Base-by-base conservation (phyloP, 495 filamentous ascomycete species). In the Aspergillus biplanus region DNA sequence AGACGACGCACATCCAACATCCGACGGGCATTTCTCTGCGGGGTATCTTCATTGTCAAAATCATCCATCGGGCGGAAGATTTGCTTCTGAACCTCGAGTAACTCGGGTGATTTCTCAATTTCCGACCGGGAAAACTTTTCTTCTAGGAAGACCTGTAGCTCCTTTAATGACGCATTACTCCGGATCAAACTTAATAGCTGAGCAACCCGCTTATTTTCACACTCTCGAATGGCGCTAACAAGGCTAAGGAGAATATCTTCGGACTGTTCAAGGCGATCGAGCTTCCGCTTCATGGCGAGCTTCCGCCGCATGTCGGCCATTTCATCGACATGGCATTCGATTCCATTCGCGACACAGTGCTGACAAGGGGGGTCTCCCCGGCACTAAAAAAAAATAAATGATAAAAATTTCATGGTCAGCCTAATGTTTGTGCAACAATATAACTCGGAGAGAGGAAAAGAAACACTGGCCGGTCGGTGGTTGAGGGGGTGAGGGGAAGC, bases 231-330 rank as follows among this genome's bases (percentile, higher is more conserved):
- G 6, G 68, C 65, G 5, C 48, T 44, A 18, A 74, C 15, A 21
- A 74, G 56, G 7, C 57, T 66, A 4, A 57, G 18, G 15, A 74
- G 59, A 2, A 65, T 49, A 34, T 69, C 65, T 16, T 68, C 62
- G 6, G 67, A 59, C 42, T 66, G 61, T 31, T 70, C 67, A 2
- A 74, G 68, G 2, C 66, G 56, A 16, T 72, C 72, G 4, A 74
- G 7, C 44, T 74, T 74, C 31, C 72, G 66, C 46, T 74, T 72
- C 59, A 71, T 62, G 54, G 65, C 66, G 9, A 65, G 59, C 47
- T 72, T 69, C 35, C 72, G 72, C 16, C 72, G 72, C 67, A 69
- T 72, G 52, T 74, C 72, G 52, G 63, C 65, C 64, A 65, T 63
- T 63, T 69, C 69, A 58, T 74, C 67, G 39, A 71, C 66, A 37